Conservation (phyloP, 1,284 basidiomycete genomes). For the Cystobasidiaceae sp. region DNA sequence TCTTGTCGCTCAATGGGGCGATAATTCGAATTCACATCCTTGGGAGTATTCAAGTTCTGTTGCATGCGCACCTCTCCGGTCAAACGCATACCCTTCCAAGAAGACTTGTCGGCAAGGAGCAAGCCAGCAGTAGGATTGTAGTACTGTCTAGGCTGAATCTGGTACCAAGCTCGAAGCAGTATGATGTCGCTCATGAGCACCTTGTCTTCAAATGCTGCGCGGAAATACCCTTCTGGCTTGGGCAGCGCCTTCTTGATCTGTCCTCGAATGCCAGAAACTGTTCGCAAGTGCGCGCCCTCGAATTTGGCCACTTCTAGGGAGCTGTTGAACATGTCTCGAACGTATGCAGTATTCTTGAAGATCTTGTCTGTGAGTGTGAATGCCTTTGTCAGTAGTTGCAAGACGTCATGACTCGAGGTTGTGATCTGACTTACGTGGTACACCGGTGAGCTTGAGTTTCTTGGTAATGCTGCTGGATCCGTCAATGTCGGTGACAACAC, state of each 20-base stretch:
- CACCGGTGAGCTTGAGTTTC: slow-evolving; percentile 93
- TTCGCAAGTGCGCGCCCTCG: slow-evolving; percentile 91
- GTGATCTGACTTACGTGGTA: slow-evolving; percentile 54
- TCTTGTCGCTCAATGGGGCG: slow-evolving; percentile 69
- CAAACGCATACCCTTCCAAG: slow-evolving; percentile 89
- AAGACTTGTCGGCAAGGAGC: slow-evolving; percentile 66
- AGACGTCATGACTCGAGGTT: not conserved
- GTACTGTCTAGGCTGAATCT: slow-evolving; percentile 86
- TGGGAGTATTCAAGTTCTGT: slow-evolving; percentile 74
- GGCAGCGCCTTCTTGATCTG: slow-evolving; percentile 92
- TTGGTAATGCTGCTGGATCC: slow-evolving; percentile 91
- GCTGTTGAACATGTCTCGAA: slow-evolving; percentile 94
- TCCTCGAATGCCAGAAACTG: slow-evolving; percentile 91
- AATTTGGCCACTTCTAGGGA: slow-evolving; percentile 96
- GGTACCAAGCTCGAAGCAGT: slow-evolving; percentile 95
- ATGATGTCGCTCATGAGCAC: slow-evolving; percentile 92
- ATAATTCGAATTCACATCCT: slow-evolving; percentile 80
- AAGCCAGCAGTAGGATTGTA: slow-evolving; percentile 96
- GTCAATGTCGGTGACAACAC: slow-evolving; percentile 90
- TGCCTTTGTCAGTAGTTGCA: too few species aligned
- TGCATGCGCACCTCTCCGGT: slow-evolving; percentile 87
- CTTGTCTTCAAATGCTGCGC: slow-evolving; percentile 98
- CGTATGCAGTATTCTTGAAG: slow-evolving; percentile 98
- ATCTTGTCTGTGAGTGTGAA: slow-evolving; percentile 75
- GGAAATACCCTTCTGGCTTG: slow-evolving; percentile 90